Evolutionary conservation across 2,329 filamentous ascomycete genomes (phyloP), one percentile per base, ranked within the genome.

Genomic region (Rutstroemia sp.): DNA sequence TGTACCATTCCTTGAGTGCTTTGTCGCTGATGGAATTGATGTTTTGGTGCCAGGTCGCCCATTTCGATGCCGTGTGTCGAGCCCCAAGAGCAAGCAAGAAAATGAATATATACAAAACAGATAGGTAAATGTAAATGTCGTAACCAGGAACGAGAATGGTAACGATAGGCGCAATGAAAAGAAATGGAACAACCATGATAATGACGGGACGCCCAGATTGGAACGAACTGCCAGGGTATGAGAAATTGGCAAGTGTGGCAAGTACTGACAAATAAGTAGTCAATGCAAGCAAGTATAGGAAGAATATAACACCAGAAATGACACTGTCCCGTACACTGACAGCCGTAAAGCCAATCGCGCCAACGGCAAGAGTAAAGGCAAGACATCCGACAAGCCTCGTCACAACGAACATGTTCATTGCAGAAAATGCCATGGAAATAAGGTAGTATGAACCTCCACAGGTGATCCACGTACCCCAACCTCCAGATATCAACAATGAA

Each of bases 361-460:
- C 71, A 25, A 70, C 65, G 5, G 68, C 39, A 4, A 71, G 54
- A 2, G 70, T 68, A 17, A 74, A 61, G 7, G 72, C 68, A 46
- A 83, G 70, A 2, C 77, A 78, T 14, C 73, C 76, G 3, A 77
- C 76, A 47, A 80, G 65, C 8, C 71, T 65, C 53, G 73, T 69
- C 1, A 73, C 66, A 42, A 73, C 69, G 53, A 73, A 74, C 57
- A 70, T 68, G 34, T 72, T 70, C 71, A 74, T 72, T 54, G 70
- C 73, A 6, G 50, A 51, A 58, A 79, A 80, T 1, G 77, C 77
- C 74, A 78, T 78, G 0, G 75, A 77, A 47, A 76, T 72, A 42
- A 84, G 74, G 60, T 85, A 86, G 66, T 83, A 86, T 47, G 79
- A 79, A 2, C 82, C 82, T n/a, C 80, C 80, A 52, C 78, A 81